Percentiles rank a stretch among this genome's conserved stretches.
Evolutionary conservation across 805 yeast genomes (phyloP).

Genomic region (Spathaspora sp.): DNA sequence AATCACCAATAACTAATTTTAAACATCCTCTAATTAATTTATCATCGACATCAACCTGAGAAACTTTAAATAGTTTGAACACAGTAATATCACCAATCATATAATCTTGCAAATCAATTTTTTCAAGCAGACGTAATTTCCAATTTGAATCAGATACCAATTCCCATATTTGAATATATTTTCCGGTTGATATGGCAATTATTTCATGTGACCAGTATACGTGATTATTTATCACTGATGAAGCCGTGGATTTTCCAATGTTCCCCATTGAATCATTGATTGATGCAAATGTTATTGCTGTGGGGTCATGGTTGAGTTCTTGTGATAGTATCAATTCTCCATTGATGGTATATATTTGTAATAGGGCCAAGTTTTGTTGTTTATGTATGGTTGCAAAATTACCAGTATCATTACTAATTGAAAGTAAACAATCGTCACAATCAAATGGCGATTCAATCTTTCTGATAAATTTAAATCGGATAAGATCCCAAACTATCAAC

Average conservation of each 20-base stretch:
- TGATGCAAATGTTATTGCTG: slow-evolving; percentile 27
- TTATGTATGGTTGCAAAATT: slow-evolving; percentile 38
- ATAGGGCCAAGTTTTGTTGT: slow-evolving; percentile 10
- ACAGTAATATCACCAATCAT: slow-evolving; percentile 22
- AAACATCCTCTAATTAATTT: slow-evolving; percentile 31
- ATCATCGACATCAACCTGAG: slow-evolving; percentile 31
- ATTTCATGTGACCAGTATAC: slow-evolving; percentile 36
- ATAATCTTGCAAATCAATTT: slow-evolving; percentile 4
- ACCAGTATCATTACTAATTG: slow-evolving; percentile 56
- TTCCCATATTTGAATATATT: slow-evolving; percentile 19
- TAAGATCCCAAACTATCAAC: slow-evolving; percentile 63
- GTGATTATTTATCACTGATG: slow-evolving; percentile 19
- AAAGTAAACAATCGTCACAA: slow-evolving; percentile 19
- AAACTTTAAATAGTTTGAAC: slow-evolving; percentile 23
- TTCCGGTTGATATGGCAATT: slow-evolving; percentile 21
- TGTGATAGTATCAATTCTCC: slow-evolving; percentile 40
- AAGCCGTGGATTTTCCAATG: slow-evolving; percentile 13
- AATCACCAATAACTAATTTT: slow-evolving; percentile 52
- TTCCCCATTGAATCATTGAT: slow-evolving; percentile 25
- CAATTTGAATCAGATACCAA: slow-evolving; percentile 14
- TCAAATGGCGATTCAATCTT: slow-evolving; percentile 17
- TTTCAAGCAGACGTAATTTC: slow-evolving; percentile 8
- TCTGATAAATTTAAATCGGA: slow-evolving; percentile 49
- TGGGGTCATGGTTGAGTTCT: slow-evolving; percentile 1
- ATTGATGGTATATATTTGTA: slow-evolving; percentile 49